Percentiles rank a stretch among this genome's conserved stretches.
Conservation (phyloP, 2,329 filamentous ascomycete species). For the Ophiostoma ips region DNA sequence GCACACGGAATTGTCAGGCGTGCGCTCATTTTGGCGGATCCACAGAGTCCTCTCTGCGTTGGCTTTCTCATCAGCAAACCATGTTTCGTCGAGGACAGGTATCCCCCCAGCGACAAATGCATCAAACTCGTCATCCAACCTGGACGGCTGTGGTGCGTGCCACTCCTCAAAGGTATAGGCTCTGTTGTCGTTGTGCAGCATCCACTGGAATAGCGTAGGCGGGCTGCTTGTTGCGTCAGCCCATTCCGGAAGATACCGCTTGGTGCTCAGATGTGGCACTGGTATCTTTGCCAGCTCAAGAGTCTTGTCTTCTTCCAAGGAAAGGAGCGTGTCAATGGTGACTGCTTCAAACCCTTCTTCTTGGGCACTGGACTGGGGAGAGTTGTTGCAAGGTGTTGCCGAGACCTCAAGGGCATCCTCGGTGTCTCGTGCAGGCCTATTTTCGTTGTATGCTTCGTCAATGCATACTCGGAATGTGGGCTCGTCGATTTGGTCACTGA, state of each 20-base stretch:
- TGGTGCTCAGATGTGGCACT: neutral
- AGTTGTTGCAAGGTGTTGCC: neutral
- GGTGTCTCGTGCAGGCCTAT: neutral
- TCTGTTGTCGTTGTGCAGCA: neutral
- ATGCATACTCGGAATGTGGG: too few species aligned
- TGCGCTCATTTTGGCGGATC: too few species aligned
- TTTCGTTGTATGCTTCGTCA: too few species aligned
- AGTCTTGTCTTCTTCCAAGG: neutral
- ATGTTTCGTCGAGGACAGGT: neutral
- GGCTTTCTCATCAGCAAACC: neutral
- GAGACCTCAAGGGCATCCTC: neutral
- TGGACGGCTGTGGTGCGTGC: neutral
- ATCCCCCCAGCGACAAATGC: neutral
- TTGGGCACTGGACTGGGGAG: neutral
- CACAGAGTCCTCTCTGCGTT: too few species aligned
- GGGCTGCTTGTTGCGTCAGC: neutral
- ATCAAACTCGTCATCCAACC: neutral
- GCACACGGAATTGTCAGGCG: too few species aligned
- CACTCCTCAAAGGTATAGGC: neutral
- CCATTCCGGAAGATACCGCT: too few species aligned
- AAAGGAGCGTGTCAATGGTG: neutral
- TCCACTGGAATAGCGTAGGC: neutral
- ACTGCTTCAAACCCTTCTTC: neutral
- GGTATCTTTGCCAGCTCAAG: slow-evolving; percentile 6
- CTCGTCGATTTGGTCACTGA: too few species aligned